phyloP scores from a whole-genome alignment of 176 grass and related monocot genomes.

The Saccharum officinarum region DNA sequence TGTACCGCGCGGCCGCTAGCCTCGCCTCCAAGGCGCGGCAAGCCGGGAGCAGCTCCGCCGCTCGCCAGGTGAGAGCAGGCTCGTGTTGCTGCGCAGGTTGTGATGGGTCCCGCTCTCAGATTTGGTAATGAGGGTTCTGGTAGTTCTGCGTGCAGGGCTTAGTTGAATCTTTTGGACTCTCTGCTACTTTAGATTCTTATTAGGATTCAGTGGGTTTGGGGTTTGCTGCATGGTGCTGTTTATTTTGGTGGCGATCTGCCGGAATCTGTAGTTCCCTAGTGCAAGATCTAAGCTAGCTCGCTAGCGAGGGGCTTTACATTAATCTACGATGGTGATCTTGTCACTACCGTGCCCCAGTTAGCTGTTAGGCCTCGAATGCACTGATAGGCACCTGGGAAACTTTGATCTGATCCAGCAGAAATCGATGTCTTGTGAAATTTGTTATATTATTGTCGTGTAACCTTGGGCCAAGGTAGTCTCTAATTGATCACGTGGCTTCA shows the following conservation, averaged over 20 bases:
- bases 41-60: constrained; percentile 48
- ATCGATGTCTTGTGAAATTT: too few relatives aligned
- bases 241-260: not conserved
- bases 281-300: not conserved
- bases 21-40: constrained; percentile 83
- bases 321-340: not conserved
- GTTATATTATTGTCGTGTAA: not conserved
- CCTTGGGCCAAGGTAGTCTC: not conserved
- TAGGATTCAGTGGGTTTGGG: not conserved
- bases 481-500: not conserved
- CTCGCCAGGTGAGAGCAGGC: constrained; percentile 61
- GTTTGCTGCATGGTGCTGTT: not conserved
- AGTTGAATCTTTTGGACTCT: not conserved
- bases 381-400: not conserved
- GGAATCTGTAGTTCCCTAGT: not conserved
- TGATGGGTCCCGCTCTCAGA: not conserved
- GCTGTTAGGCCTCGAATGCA: not conserved
- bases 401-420: not conserved
- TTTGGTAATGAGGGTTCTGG: not conserved
- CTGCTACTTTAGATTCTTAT: not conserved
- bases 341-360: not conserved
- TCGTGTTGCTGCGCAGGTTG: not conserved
- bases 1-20: constrained; percentile 71
- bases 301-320: too few relatives aligned
- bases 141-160: not conserved